Percentiles rank a stretch among this genome's conserved stretches.
These are phyloP conservation scores for Suillus tomentosus DNA, from an alignment of 768 basidiomycete genomes.

Conservation along the genomic window DNA sequence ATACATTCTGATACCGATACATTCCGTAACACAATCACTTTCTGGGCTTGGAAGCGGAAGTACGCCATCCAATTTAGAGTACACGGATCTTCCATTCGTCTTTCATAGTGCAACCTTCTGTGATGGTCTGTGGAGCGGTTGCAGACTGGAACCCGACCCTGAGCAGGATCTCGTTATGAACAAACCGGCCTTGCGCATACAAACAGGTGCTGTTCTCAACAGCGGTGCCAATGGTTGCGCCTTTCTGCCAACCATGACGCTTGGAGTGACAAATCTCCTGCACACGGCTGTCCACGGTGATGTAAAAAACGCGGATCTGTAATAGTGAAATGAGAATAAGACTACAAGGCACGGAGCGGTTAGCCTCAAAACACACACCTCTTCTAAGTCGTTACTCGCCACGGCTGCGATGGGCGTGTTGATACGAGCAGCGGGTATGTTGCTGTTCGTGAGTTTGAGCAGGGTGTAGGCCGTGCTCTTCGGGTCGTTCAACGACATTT, in stretches of 20 bases:
- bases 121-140: not conserved
- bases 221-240: not conserved
- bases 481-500: not conserved
- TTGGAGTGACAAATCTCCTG: not conserved
- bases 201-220: slow-evolving; percentile 5
- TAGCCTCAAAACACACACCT: not conserved
- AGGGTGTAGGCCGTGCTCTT: not conserved
- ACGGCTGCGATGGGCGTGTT: not conserved
- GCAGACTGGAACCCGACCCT: not conserved
- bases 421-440: not conserved
- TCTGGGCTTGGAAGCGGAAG: not conserved
- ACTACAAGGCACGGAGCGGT: not conserved
- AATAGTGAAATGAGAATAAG: not conserved
- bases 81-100: not conserved
- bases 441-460: not conserved
- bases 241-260: not conserved
- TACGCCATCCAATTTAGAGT: not conserved
- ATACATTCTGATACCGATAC: too few relatives aligned
- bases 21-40: not conserved
- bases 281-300: not conserved
- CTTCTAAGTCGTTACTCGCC: not conserved
- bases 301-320: not conserved
- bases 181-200: not conserved
- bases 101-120: not conserved
- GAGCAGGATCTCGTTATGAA: not conserved